Conservation (phyloP, 1,284 basidiomycete species). For the Moniliella sp. region DNA sequence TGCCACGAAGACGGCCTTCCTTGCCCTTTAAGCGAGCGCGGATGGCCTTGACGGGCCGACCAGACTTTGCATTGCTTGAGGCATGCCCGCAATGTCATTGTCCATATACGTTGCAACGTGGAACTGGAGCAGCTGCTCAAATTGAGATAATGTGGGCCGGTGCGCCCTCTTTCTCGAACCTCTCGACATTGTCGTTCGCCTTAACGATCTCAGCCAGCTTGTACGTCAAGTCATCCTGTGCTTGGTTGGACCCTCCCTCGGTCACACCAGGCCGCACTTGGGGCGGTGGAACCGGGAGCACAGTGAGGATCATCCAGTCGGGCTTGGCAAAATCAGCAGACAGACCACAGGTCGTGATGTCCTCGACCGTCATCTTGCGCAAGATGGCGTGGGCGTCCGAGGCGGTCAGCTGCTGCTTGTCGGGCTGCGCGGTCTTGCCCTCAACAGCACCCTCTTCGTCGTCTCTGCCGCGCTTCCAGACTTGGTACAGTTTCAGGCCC, state of each 20-base stretch:
- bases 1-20: conserved; percentile 88
- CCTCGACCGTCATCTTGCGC: conserved; percentile 54
- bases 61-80: conserved; percentile 93
- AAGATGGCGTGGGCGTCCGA: conserved; percentile 52
- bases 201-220: conserved; percentile 94
- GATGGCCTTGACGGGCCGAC: conserved; percentile 91
- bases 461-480: conserved; percentile 76
- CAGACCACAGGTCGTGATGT: conserved; percentile 74
- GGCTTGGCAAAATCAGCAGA: conserved; percentile 88
- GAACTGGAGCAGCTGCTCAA: conserved; percentile 77
- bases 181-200: conserved; percentile 68
- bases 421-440: conserved; percentile 52
- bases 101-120: conserved; percentile 99
- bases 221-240: conserved; percentile 95
- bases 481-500: conserved; percentile 80
- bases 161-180: conserved; percentile 87
- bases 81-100: conserved; percentile 97
- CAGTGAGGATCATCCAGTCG: conserved; percentile 98
- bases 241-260: conserved; percentile 58
- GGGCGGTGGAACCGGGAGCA: conserved; percentile 88
- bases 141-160: conserved; percentile 90
- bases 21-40: conserved; percentile 94
- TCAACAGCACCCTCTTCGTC: conserved; percentile 44
- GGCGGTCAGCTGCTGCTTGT: conserved; percentile 68
- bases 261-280: conserved; percentile 92